These are phyloP conservation scores for Plasmodium gaboni DNA, from an alignment of 169 alveolate species.

Conservation along the genomic window DNA sequence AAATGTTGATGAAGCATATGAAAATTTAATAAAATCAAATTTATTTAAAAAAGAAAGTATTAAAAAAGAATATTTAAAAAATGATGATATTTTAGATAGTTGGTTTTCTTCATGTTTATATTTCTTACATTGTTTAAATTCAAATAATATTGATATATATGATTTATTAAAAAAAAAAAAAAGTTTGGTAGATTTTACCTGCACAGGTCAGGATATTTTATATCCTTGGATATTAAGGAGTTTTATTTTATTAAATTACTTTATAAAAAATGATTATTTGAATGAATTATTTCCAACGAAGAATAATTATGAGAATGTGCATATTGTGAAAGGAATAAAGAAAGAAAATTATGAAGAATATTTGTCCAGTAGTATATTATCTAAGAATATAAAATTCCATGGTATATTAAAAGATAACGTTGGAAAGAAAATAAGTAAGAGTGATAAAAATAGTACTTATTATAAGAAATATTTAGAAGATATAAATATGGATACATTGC, in stretches of 20 bases:
- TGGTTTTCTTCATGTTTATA: constrained; percentile 62
- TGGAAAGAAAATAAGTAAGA: constrained; percentile 59
- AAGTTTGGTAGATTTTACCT: constrained; percentile 27
- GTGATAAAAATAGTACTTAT: constrained; percentile 28
- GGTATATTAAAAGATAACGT: constrained; percentile 31
- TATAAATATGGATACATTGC: constrained; percentile 11
- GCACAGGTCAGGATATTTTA: constrained; percentile 59
- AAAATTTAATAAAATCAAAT: constrained; percentile 9
- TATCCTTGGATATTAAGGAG: constrained; percentile 60
- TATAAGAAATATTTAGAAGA: constrained; percentile 14
- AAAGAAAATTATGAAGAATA: neutral
- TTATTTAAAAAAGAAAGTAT: constrained; percentile 5
- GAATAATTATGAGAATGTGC: neutral
- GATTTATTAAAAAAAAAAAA: neutral
- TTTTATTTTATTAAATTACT: constrained; percentile 17
- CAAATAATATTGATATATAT: constrained; percentile 9
- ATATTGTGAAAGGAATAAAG: neutral
- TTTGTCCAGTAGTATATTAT: neutral
- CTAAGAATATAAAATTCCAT: constrained; percentile 25
- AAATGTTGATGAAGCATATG: constrained; percentile 26
- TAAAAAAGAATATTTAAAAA: constrained; percentile 22
- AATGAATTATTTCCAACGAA: neutral
- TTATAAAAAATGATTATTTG: constrained; percentile 1
- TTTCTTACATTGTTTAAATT: constrained; percentile 22
- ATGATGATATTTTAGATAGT: constrained; percentile 37